These are phyloP conservation scores for Alternaria gansuensis DNA, from an alignment of 2,329 filamentous ascomycete genomes.

Conservation along the genomic window DNA sequence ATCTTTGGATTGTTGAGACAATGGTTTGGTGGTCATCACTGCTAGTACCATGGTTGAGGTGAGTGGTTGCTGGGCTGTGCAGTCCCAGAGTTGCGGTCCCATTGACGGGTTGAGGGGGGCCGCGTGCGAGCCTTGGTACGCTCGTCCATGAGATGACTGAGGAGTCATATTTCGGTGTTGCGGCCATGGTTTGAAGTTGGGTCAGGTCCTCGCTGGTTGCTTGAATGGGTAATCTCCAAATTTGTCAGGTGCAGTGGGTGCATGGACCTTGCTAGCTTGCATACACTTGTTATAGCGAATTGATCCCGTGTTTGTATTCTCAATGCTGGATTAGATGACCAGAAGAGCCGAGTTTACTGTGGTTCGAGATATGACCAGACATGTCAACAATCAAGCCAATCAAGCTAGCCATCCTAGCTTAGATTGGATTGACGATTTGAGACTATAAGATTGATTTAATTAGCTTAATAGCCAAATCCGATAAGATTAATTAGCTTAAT, in stretches of 20 bases:
- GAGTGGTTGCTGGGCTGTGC: conserved; percentile 20
- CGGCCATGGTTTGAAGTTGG: conserved; percentile 19
- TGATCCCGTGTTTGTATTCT: conserved; percentile 19
- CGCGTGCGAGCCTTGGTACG: conserved; percentile 14
- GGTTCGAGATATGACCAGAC: conserved; percentile 17
- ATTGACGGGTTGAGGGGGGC: conserved; percentile 13
- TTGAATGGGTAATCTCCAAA: conserved; percentile 19
- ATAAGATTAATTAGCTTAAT: too few relatives aligned
- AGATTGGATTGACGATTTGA: too few relatives aligned
- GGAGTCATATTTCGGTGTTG: conserved; percentile 15
- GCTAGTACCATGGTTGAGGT: conserved; percentile 23
- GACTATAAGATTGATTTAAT: too few relatives aligned
- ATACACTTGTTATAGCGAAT: conserved; percentile 20
- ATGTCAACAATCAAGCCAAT: too few relatives aligned
- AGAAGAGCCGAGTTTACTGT: conserved; percentile 18
- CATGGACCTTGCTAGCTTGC: conserved; percentile 19
- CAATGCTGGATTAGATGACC: conserved; percentile 17
- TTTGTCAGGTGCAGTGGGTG: conserved; percentile 16
- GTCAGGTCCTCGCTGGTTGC: conserved; percentile 20
- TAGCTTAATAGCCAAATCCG: too few relatives aligned
- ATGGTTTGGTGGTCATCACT: conserved; percentile 21
- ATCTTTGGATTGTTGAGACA: conserved; percentile 25
- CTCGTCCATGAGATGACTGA: conserved; percentile 11
- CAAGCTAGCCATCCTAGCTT: too few relatives aligned
- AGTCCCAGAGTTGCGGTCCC: conserved; percentile 17